A percentile compares a stretch with the other conserved stretches of the same genome.
These are phyloP conservation scores for Colletotrichum sp. DNA, from an alignment of 2,329 filamentous ascomycete genomes.

Conservation along the genomic window DNA sequence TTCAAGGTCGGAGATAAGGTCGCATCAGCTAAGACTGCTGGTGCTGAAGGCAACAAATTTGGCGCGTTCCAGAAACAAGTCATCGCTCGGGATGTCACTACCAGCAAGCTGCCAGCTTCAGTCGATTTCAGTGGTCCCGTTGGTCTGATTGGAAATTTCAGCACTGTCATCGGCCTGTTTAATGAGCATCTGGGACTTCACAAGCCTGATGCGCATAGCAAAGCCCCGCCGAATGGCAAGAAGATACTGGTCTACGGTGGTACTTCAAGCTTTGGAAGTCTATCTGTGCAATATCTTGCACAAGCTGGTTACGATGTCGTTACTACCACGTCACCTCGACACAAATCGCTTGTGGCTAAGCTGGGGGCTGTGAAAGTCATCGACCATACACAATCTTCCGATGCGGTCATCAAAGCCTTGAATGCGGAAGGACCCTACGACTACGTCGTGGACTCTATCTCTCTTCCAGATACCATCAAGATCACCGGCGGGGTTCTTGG, in stretches of 20 bases:
- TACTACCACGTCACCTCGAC: constrained; percentile 43
- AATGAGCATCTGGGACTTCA: constrained; percentile 25
- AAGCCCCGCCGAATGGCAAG: constrained; percentile 26
- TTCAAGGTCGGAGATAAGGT: constrained; percentile 30
- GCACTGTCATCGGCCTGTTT: constrained; percentile 27
- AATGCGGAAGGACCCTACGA: constrained; percentile 30
- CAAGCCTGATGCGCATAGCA: constrained; percentile 24
- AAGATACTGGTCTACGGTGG: constrained; percentile 49
- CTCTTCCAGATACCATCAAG: constrained; percentile 23
- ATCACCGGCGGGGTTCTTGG: constrained; percentile 22
- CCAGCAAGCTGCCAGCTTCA: constrained; percentile 28
- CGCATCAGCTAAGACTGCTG: background rate
- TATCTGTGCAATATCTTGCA: constrained; percentile 48
- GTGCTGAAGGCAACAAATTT: constrained; percentile 2
- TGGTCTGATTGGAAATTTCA: constrained; percentile 27
- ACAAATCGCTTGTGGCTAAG: constrained; percentile 44
- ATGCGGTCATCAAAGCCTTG: constrained; percentile 23
- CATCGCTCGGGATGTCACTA: constrained; percentile 25
- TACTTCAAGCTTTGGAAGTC: constrained; percentile 48
- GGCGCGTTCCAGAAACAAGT: constrained; percentile 5
- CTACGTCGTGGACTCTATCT: constrained; percentile 30
- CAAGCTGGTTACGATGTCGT: constrained; percentile 50
- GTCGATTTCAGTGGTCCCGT: constrained; percentile 27
- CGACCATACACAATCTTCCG: constrained; percentile 42
- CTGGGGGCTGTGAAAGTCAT: constrained; percentile 50